Conservation (phyloP, 345 rosid species). For the Bruguiera parviflora region DNA sequence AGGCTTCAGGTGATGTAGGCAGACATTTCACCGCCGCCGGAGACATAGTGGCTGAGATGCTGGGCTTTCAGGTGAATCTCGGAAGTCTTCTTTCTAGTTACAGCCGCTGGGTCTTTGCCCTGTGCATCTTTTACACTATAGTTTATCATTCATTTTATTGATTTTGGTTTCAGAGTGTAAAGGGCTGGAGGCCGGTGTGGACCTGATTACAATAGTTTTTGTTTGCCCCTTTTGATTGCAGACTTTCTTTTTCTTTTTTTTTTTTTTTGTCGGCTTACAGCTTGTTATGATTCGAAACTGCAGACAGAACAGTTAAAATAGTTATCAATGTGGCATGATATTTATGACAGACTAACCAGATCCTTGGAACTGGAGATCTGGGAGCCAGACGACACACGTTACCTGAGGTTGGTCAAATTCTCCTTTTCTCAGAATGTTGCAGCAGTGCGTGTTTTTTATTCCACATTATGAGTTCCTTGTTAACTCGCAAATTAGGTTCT, state of each 20-base stretch:
- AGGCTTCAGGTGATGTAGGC: too few relatives aligned
- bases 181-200: background rate
- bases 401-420: slow-evolving; percentile 65
- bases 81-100: too few relatives aligned
- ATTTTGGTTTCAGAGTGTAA: too few relatives aligned
- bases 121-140: too few relatives aligned
- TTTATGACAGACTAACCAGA: slow-evolving; percentile 75
- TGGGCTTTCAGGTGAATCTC: too few relatives aligned
- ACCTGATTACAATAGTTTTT: background rate
- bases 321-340: slow-evolving; percentile 66
- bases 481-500: background rate
- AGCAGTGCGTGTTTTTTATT: background rate
- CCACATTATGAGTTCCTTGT: background rate
- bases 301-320: slow-evolving; percentile 69
- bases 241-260: slow-evolving; percentile 42
- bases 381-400: slow-evolving; percentile 98
- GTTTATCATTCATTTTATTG: too few relatives aligned
- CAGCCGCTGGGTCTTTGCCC: too few relatives aligned
- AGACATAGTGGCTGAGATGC: too few relatives aligned
- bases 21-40: too few relatives aligned
- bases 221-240: slow-evolving; percentile 26
- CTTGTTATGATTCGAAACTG: slow-evolving; percentile 16
- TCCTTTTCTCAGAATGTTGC: background rate
- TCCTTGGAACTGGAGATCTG: slow-evolving; percentile 91
- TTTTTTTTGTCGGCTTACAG: background rate